Evolutionary conservation across 2,329 filamentous ascomycete species (phyloP), one percentile per base, ranked within the genome.

Genomic region (Aspergillus jensenii): DNA sequence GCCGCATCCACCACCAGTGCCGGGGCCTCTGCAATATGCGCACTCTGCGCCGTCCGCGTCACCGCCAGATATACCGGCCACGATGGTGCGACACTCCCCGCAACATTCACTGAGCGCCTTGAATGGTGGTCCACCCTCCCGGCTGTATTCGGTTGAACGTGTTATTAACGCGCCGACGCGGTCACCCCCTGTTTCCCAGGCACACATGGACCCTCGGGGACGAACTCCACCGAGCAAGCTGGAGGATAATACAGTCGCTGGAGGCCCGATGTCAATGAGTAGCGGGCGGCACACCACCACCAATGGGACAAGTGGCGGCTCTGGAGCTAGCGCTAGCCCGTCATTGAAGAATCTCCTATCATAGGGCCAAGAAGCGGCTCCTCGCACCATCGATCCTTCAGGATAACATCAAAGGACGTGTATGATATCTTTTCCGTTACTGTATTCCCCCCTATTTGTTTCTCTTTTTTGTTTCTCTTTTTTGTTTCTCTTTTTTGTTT

Each of bases 321-420:
- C 74, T 51, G 88, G 88, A n/a, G 89, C 89, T 4, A 92, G 90
- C 67, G 88, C 89, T 15, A 92, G 87, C 68, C 89, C 90, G 11
- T 91, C 89, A 9, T 73, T 93, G 60, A 85, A 87, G 65, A 92
- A 93, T 67, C 74, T 93, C 49, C 80, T 93, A 54, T 88, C 85
- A 48, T 91, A 74, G 77, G 41, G 50, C 19, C 31, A 21, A 37
- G 31, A 31, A 40, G 33, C 21, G 35, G 19, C 48, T 50, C 14
- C 8, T 31, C 27, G 27, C 40, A 11, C 14, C 21, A 11, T 50
- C 51, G 35, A 37, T n/a, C 35, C 47, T n/a, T 37, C 15, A 15
- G 15, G 50, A 37, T 40, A 52, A 55, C 23, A 52, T 25, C 46
- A 39, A 45, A 15, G 53, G 31, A 51, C 41, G 43, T 65, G 62